These are phyloP conservation scores for Parietichytrium sp. DNA, from an alignment of 108 stramenopile genomes.

Conservation along the genomic window DNA sequence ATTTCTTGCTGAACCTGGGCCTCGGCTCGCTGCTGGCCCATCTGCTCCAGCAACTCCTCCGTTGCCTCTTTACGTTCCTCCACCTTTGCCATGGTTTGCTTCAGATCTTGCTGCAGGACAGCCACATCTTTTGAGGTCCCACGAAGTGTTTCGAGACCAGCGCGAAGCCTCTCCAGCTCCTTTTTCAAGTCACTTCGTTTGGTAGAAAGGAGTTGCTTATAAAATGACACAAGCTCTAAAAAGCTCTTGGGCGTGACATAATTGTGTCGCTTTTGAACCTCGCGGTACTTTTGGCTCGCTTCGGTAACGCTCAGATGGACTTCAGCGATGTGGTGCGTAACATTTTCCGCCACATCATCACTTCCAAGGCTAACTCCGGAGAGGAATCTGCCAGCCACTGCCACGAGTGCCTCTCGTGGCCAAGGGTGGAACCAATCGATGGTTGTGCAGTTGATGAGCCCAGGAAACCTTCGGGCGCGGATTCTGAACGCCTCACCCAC, in stretches of 20 bases:
- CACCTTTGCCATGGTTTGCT: constrained; percentile 58
- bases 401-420: constrained; percentile 56
- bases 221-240: constrained; percentile 60
- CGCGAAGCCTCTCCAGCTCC: constrained; percentile 49
- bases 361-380: constrained; percentile 35
- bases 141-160: constrained; percentile 50
- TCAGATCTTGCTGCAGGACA: constrained; percentile 49
- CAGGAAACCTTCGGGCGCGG: constrained; percentile 55
- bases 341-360: constrained; percentile 53
- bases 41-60: constrained; percentile 57
- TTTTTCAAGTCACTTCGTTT: constrained; percentile 49
- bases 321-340: constrained; percentile 65
- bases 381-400: constrained; percentile 54
- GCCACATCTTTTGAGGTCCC: constrained; percentile 52
- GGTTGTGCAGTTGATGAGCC: constrained; percentile 55
- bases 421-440: constrained; percentile 62
- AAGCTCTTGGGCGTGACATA: constrained; percentile 69
- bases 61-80: constrained; percentile 62
- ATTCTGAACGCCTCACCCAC: constrained; percentile 51
- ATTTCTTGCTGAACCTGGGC: constrained; percentile 55
- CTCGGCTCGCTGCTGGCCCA: constrained; percentile 46
- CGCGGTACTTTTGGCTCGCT: constrained; percentile 40
- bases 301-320: constrained; percentile 55
- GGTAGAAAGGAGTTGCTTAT: constrained; percentile 48
- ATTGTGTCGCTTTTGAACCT: constrained; percentile 44